Evolutionary conservation across 73 alveolate genomes (phyloP).

Genomic region (Stentor roeselii): DNA sequence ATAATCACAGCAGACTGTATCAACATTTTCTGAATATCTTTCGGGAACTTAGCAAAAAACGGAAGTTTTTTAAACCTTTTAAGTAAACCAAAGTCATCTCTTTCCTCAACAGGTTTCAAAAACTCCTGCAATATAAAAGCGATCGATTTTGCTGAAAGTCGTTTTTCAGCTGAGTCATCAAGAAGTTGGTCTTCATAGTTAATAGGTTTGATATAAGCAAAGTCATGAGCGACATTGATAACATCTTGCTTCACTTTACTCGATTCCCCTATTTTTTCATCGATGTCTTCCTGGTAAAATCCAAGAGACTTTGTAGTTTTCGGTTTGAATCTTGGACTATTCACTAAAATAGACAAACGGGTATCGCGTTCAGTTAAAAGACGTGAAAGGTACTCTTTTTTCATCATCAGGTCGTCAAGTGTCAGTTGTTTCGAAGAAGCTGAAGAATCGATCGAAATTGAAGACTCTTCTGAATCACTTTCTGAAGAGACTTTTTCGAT

Average conservation of each 20-base stretch:
- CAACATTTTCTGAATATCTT: not conserved
- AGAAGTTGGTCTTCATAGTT: not conserved
- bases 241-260: not conserved
- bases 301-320: not conserved
- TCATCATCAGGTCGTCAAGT: not conserved
- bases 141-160: not conserved
- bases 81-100: not conserved
- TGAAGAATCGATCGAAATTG: no score
- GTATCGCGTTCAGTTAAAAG: not conserved
- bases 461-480: no score
- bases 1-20: not conserved
- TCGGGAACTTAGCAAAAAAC: conserved; percentile 21
- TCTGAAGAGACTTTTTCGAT: no score
- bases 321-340: not conserved
- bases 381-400: not conserved
- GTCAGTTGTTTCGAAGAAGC: not conserved
- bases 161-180: not conserved
- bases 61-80: not conserved
- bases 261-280: not conserved
- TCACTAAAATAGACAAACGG: not conserved
- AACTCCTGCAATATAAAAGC: not conserved
- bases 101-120: not conserved
- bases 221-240: not conserved
- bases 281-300: not conserved
- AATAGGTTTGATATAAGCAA: not conserved